Evolutionary conservation across 306 rosid genomes (phyloP), one percentile per base, ranked within the genome.

Genomic region (Acacia acuminata): DNA sequence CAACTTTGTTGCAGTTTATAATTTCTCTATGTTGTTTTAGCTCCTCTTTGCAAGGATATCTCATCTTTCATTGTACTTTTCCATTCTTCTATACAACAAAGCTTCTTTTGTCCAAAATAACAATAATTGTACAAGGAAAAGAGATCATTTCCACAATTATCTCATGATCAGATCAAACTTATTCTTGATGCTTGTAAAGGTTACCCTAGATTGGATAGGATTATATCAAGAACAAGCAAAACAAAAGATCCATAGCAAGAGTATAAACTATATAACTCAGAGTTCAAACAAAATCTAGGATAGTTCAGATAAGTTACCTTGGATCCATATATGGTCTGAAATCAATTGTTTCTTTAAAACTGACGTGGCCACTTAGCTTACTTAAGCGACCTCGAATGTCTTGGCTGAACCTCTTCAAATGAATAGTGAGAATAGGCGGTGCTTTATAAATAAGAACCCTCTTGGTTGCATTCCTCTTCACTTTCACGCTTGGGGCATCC

Each of bases 311-410:
- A 44, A 78, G 20, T 89, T 89, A 96, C 99, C 99, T 88, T 86
- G 90, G 87, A 87, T 94, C 97, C 89, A 96, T 87, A 79, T 91
- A 96, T 25, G 98, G 97, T 73, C 88, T 88, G 73, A 96, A 93
- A 88, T 96, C 92, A 84, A 96, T 82, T 53, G 79, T 83, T 85
- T 96, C 97, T 79, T 80, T 84, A 86, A 96, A 92, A 75, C 74
- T 83, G 79, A 96, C 94, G 80, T 96, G 93, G 30, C 99, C 99
- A 51, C 88, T 96, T 88, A 94, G 84, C 87, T 96, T 94, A 86
- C 93, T 96, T 65, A 94, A 81, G 85, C 98, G 97, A 56, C 99
- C 98, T 48, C 97, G 97, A 25, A 91, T 88, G 88, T 96, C 99
- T 78, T 94, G 98, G 88, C 95, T 87, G 86, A 96, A 96, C 79